phyloP scores from a whole-genome alignment of 2,329 filamentous ascomycete genomes.

The Septoria petroselini region DNA sequence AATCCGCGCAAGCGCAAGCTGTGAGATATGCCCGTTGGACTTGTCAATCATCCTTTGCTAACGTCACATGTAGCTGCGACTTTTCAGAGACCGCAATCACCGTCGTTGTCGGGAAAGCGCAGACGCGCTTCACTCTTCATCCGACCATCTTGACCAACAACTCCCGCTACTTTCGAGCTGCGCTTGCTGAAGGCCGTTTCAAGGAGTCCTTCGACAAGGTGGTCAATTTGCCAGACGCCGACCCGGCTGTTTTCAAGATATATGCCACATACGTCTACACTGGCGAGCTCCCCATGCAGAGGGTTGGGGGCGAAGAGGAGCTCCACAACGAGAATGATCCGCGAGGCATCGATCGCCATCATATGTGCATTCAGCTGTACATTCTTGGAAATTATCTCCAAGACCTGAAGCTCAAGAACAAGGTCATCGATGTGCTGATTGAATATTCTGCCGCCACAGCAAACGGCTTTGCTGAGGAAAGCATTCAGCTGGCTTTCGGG shows the following conservation, averaged over 20 bases:
- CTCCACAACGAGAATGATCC: background rate
- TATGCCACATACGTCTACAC: slow-evolving; percentile 11
- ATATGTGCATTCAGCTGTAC: slow-evolving; percentile 11
- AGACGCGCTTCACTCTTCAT: slow-evolving; percentile 9
- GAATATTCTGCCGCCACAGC: background rate
- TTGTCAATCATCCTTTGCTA: background rate
- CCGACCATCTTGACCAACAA: slow-evolving; percentile 10
- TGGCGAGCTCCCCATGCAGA: slow-evolving; percentile 1
- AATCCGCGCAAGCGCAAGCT: slow-evolving; percentile 12
- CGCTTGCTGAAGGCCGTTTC: background rate
- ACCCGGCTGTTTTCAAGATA: slow-evolving; percentile 6
- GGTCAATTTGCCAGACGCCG: slow-evolving; percentile 3
- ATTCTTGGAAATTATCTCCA: slow-evolving; percentile 11
- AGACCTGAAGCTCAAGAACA: slow-evolving; percentile 14
- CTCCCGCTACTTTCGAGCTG: slow-evolving; percentile 12
- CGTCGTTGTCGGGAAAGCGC: slow-evolving; percentile 2
- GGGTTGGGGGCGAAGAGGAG: background rate
- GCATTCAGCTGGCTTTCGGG: background rate
- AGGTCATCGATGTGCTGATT: slow-evolving; percentile 11
- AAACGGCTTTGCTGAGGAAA: no score
- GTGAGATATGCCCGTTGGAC: background rate
- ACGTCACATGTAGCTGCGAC: slow-evolving; percentile 2
- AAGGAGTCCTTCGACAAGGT: background rate
- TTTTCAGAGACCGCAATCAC: slow-evolving; percentile 9
- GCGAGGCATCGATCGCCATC: background rate